Evolutionary conservation across 257 asterid genomes (phyloP).

Genomic region (Solanum sitiens): DNA sequence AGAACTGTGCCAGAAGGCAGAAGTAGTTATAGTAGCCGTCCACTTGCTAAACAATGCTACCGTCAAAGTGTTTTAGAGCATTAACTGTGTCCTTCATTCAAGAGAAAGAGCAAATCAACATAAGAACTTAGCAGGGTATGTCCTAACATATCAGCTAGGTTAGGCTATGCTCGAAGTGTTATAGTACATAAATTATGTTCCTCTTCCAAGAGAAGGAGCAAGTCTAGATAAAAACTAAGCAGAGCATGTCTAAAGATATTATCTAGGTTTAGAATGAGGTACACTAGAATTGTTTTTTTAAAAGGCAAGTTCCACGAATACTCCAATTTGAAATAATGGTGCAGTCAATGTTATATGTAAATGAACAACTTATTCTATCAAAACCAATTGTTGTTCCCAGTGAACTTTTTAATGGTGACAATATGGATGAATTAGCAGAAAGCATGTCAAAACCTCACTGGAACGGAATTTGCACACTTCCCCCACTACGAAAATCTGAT

Average conservation of each 20-base stretch:
- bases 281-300: not conserved
- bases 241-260: not conserved
- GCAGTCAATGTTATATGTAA: not conserved
- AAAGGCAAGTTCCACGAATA: not conserved
- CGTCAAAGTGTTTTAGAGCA: not conserved
- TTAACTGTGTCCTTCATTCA: not conserved
- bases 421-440: not conserved
- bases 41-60: not conserved
- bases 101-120: not conserved
- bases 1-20: not conserved
- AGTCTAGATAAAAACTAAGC: not conserved
- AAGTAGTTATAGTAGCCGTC: not conserved
- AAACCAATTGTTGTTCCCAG: not conserved
- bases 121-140: not conserved
- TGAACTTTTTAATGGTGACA: not conserved
- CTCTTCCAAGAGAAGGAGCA: not conserved
- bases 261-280: not conserved
- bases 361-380: not conserved
- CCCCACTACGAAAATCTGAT: not conserved
- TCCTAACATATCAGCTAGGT: not conserved
- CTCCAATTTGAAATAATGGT: not conserved
- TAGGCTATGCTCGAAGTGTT: not conserved
- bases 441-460: not conserved
- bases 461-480: not conserved
- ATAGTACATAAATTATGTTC: not conserved